Evolutionary conservation across 441 rosid genomes (phyloP).

Genomic region (Jatropha multifida): DNA sequence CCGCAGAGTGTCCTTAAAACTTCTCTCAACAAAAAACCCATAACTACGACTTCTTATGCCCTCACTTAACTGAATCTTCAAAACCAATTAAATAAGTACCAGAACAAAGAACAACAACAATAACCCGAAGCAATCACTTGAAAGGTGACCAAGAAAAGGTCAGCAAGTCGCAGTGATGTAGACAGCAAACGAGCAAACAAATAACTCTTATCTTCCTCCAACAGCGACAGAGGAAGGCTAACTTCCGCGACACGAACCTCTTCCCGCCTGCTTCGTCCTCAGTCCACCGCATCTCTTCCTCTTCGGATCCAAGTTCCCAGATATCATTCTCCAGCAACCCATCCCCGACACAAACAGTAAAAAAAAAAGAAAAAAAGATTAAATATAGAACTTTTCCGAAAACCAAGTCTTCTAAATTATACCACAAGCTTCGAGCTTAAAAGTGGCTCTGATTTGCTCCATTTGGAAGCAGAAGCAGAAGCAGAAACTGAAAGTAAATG

Average conservation of each 20-base stretch:
- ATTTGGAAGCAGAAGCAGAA: conserved; percentile 28
- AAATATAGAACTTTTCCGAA: not conserved
- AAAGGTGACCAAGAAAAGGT: not conserved
- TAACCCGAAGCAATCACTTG: no score
- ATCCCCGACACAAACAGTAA: conserved; percentile 14
- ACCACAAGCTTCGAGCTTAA: conserved; percentile 75
- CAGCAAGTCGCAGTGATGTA: not conserved
- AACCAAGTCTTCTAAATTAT: conserved; percentile 42
- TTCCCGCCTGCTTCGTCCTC: conserved; percentile 93
- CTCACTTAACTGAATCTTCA: not conserved
- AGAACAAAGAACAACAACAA: not conserved
- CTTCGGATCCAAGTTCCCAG: conserved; percentile 87
- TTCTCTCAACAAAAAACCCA: conserved; percentile 57
- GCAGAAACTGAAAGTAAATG: not conserved
- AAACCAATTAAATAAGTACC: conserved; percentile 1
- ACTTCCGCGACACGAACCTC: conserved; percentile 99
- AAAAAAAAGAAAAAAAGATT: not conserved
- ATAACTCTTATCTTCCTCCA: not conserved
- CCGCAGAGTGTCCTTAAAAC: conserved; percentile 73
- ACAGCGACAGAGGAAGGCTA: conserved; percentile 32
- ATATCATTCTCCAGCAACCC: conserved; percentile 58
- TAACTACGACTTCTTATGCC: conserved; percentile 6
- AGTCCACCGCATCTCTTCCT: conserved; percentile 91
- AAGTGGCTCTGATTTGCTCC: conserved; percentile 65
- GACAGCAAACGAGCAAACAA: conserved; percentile 2